Evolutionary conservation across 345 rosid species (phyloP).

Genomic region (Heritiera fomes): DNA sequence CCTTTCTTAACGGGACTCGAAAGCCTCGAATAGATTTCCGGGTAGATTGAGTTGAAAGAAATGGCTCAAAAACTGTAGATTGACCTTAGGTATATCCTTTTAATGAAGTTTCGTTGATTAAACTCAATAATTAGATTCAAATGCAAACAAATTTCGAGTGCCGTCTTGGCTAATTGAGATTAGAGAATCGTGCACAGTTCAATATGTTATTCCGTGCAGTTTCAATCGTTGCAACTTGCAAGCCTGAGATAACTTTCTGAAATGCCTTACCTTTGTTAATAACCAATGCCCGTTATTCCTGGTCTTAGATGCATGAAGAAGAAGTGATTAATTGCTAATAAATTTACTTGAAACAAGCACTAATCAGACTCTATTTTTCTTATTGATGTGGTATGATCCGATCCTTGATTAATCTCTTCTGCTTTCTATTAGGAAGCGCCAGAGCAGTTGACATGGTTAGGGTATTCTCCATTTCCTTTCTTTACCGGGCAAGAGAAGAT

Average conservation of each 20-base stretch:
- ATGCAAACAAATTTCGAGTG: background rate
- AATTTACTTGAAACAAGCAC: background rate
- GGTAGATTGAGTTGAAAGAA: background rate
- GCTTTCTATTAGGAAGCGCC: background rate
- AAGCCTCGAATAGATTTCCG: background rate
- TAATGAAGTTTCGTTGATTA: background rate
- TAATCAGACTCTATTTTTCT: no score
- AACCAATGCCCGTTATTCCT: no score
- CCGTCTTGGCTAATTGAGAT: no score
- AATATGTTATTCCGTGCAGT: background rate
- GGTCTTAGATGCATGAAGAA: no score
- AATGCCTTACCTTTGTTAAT: no score
- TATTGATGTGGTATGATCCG: background rate
- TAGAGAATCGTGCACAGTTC: no score
- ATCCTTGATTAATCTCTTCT: background rate
- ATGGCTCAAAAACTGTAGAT: background rate
- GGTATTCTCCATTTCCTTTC: no score
- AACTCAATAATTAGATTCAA: background rate
- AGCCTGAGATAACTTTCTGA: no score
- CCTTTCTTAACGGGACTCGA: slow-evolving; percentile 26
- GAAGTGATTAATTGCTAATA: no score
- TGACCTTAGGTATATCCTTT: background rate
- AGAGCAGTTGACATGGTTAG: background rate
- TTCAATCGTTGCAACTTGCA: background rate
- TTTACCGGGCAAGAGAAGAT: no score